These are phyloP conservation scores for Exophiala viscosa DNA, from an alignment of 2,329 filamentous ascomycete genomes.

Conservation along the genomic window DNA sequence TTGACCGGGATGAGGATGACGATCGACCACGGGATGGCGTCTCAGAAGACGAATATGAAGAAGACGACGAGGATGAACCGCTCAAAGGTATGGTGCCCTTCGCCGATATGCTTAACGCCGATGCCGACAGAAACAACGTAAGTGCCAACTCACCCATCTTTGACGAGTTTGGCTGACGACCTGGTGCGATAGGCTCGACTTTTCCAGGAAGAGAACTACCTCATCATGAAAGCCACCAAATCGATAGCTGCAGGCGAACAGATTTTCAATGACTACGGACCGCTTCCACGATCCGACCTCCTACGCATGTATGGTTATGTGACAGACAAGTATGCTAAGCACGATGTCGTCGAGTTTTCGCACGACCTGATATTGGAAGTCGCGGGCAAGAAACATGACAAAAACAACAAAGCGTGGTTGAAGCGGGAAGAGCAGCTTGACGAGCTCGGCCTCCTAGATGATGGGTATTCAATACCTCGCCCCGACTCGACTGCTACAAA, in stretches of 20 bases:
- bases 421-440: constrained; percentile 49
- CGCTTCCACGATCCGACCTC: constrained; percentile 76
- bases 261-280: constrained; percentile 85
- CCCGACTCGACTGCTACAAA: constrained; percentile 28
- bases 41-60: constrained; percentile 20
- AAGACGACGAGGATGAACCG: constrained; percentile 40
- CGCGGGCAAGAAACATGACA: constrained; percentile 32
- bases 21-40: not conserved
- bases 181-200: constrained; percentile 46
- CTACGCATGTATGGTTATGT: constrained; percentile 83
- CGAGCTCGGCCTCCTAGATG: constrained; percentile 63
- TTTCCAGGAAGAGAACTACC: constrained; percentile 55
- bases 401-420: constrained; percentile 34
- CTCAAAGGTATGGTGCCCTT: constrained; percentile 73
- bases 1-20: constrained; percentile 41
- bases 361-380: constrained; percentile 54
- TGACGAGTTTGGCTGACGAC: constrained; percentile 23
- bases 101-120: constrained; percentile 84
- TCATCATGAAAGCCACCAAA: constrained; percentile 70
- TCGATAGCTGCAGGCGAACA: constrained; percentile 68
- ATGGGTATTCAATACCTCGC: constrained; percentile 62
- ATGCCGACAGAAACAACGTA: constrained; percentile 72
- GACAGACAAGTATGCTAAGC: constrained; percentile 70
- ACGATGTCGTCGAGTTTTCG: constrained; percentile 78
- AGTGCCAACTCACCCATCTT: constrained; percentile 38